Base-by-base conservation (phyloP, 106 monocot species). In the Xerophyta viscosa region DNA sequence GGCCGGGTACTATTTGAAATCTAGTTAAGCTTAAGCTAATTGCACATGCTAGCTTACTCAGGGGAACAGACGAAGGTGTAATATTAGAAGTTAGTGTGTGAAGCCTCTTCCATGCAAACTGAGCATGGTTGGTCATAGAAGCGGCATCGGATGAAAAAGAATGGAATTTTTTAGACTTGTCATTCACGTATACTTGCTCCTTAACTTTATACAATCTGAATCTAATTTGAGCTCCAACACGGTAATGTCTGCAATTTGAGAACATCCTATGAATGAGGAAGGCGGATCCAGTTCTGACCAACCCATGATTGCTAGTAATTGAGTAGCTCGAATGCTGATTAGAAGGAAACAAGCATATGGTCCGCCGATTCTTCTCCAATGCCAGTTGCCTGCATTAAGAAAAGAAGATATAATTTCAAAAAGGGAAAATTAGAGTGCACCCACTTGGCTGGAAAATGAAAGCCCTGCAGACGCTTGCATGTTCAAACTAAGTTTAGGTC, bases 51-150 rank as follows among this genome's bases (percentile, higher is more conserved):
- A 77, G 49, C 63, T 62, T 69, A 46, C 54, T 71, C 20, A 77
- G 19, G 0, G 53, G 37, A 18, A 73, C 43, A 31, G 66, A 79
- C 6, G 20, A 18, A 0, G 48, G 46, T 13, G 56, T 50, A 1
- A 37, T 52, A 19, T 50, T 53, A 30, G 68, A 68, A 49, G 53
- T 55, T 3, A 61, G 23, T 2, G 20, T 48, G 50, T 57, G 61
- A 56, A 83, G 58, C 48, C 56, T 70, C 61, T 79, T 83, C 79
- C 76, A 79, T 36, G 75, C 65, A 43, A 68, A 27, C 52, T 73
- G 73, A 3, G 58, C 66, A 54, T 65, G 33, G 47, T 61, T 42
- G 36, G 48, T 64, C 29, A 41, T 27, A 29, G 15, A 45, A 8
- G 37, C 39, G 24, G 27, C 60, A 24, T 36, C 41, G 13, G 15